Evolutionary conservation across 257 asterid species (phyloP), one percentile per base, ranked within the genome.

Genomic region (Catharanthus roseus): DNA sequence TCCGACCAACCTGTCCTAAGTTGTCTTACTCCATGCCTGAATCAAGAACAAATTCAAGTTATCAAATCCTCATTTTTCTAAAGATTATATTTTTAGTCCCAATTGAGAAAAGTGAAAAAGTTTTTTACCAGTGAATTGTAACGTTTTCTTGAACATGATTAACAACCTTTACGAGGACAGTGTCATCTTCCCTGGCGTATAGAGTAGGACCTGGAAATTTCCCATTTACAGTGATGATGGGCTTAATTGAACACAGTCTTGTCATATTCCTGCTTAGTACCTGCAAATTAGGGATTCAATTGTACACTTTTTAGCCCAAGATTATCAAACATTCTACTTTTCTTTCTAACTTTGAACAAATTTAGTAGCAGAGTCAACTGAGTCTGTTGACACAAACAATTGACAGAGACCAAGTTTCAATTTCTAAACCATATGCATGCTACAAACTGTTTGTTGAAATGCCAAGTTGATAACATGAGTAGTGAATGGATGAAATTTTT

Each of bases 11-110:
- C 92, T 5, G 90, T 88, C 75, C 92, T 73, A 1, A 86, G 49
- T 72, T 90, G 96, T 39, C 90, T 72, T 13, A 88, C 89, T 54
- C 96, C 96, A 58, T 88, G 96, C 96, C 96, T 90, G 71, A 55
- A 68, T 21, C 2, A 6, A 3, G 28, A n/a, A 51, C 39, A n/a
- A n/a, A n/a, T n/a, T 38, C 41, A 38, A 38, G 41, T 38, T 38
- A 2, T n/a, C n/a, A n/a, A n/a, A n/a, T n/a, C n/a, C n/a, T n/a
- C n/a, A n/a, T n/a, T n/a, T n/a, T n/a, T n/a, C n/a, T n/a, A n/a
- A n/a, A n/a, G n/a, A n/a, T n/a, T n/a, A n/a, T n/a, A n/a, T n/a
- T n/a, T n/a, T n/a, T n/a, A n/a, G n/a, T n/a, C n/a, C n/a, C n/a
- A n/a, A n/a, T n/a, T n/a, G n/a, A 73, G 16, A 18, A 53, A 26